Evolutionary conservation across 768 basidiomycete genomes (phyloP).

Genomic region (Lactarius vividus): DNA sequence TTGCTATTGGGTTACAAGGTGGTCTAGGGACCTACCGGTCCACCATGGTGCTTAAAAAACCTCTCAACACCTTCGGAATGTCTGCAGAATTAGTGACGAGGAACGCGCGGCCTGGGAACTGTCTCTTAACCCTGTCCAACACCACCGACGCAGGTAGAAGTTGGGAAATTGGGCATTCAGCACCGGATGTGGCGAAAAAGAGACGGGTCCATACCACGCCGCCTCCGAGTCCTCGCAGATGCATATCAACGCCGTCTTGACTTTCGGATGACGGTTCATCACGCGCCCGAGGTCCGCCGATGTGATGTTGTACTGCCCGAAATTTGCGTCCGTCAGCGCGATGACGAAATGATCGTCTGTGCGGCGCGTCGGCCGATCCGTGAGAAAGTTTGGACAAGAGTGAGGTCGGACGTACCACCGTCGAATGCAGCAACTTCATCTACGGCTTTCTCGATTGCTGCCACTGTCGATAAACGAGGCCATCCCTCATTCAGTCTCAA

Average conservation of each 20-base stretch:
- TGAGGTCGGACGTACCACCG: slow-evolving; percentile 43
- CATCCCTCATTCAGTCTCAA: not conserved
- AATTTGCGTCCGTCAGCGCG: slow-evolving; percentile 70
- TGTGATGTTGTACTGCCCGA: slow-evolving; percentile 59
- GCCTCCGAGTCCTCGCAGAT: slow-evolving; percentile 69
- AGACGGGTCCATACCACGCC: slow-evolving; percentile 44
- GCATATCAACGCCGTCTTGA: slow-evolving; percentile 64
- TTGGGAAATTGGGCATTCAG: not conserved
- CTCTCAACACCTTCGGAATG: slow-evolving; percentile 60
- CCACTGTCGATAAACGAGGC: slow-evolving; percentile 41
- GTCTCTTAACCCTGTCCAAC: slow-evolving; percentile 57
- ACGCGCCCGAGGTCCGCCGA: slow-evolving; percentile 54
- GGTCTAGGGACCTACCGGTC: slow-evolving; percentile 11
- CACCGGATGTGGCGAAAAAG: not conserved
- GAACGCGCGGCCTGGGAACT: slow-evolving; percentile 58
- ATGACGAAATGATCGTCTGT: slow-evolving; percentile 71
- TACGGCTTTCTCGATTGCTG: slow-evolving; percentile 62
- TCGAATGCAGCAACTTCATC: slow-evolving; percentile 58
- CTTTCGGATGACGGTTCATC: slow-evolving; percentile 61
- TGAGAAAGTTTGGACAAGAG: not conserved
- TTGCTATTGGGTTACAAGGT: not conserved
- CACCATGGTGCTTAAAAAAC: slow-evolving; percentile 48
- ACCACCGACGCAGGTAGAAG: too few relatives aligned
- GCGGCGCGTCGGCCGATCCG: not conserved
- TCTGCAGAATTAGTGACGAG: slow-evolving; percentile 59